phyloP scores from a whole-genome alignment of 108 stramenopile genomes.

The Schizochytrium sp. region DNA sequence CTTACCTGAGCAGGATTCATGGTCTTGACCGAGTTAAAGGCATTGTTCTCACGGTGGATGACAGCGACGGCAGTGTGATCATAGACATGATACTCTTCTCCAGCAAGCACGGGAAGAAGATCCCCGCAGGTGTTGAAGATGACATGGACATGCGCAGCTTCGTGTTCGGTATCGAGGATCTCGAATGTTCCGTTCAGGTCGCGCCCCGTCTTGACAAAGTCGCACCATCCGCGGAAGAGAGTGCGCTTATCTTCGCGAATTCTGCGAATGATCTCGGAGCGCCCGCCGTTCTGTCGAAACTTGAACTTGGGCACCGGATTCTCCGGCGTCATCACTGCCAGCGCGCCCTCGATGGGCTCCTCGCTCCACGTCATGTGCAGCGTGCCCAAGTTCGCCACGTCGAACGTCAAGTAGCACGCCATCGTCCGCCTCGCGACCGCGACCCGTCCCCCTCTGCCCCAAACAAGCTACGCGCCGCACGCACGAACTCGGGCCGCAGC shows the following conservation, averaged over 20 bases:
- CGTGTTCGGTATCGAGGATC: neutral
- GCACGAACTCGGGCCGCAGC: no score
- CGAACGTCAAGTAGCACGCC: slow-evolving; percentile 12
- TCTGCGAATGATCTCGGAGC: neutral
- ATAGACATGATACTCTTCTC: neutral
- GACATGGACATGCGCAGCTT: neutral
- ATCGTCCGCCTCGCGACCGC: neutral
- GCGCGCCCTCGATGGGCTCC: neutral
- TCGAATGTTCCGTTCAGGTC: neutral
- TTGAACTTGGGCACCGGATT: slow-evolving; percentile 12
- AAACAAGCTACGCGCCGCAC: no score
- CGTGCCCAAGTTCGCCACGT: neutral
- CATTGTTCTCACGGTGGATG: neutral
- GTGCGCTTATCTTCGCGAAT: neutral
- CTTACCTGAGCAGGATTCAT: neutral
- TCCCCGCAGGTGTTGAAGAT: neutral
- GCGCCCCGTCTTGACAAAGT: neutral
- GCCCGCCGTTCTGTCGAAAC: neutral
- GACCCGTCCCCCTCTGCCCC: no score
- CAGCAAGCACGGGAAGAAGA: neutral
- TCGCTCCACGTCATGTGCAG: slow-evolving; percentile 12
- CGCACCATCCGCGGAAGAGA: neutral
- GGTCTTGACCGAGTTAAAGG: slow-evolving; percentile 6
- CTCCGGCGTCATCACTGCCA: neutral
- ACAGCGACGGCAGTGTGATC: neutral